Evolutionary conservation across 495 filamentous ascomycete genomes (phyloP), one percentile per base, ranked within the genome.

Genomic region (Melanomma pulvis-pyrius): DNA sequence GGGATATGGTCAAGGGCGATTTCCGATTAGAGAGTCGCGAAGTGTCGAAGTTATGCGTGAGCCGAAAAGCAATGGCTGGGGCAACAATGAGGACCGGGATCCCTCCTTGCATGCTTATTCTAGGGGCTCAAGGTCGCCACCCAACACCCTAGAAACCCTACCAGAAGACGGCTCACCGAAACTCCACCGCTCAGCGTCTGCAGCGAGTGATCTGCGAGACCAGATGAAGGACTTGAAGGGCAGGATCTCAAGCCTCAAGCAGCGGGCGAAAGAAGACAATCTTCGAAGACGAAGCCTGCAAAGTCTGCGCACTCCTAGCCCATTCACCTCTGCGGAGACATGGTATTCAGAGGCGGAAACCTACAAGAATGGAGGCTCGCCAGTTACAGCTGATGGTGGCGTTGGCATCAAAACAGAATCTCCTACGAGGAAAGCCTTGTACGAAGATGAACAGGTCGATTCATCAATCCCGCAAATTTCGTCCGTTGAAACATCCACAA

Each of bases 191-290:
- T 69, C 76, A 30, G 17, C 73, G 15, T 77, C 75, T 6, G 63
- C 62, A 2, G 67, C 75, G 0, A 71, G 90, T 25, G 90, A 91
- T 72, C 81, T 98, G 17, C 89, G 90, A 56, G 89, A 93, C 67
- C 92, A 98, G 78, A 94, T 98, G 89, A 88, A 93, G 68, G 92
- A 92, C 67, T 80, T 98, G 25, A 92, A 93, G 71, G 94, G 93
- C 54, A 91, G 92, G 69, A 91, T 98, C 22, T 96, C 93, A 3
- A 89, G 82, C 12, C 77, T 98, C 32, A 87, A 93, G 63, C 86
- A 92, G 68, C 89, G 92, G 74, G 88, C 89, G 5, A 85, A 90
- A 52, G 90, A 90, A 64, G 94, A 97, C 70, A 90, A 83, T 64
- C 76, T 96, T 66, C 89, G 90, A 66, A 84, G 94, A 47, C 86